A percentile compares a stretch with the other conserved stretches of the same genome.
phyloP scores from a whole-genome alignment of 306 rosid genomes.

The Trifolium pratense region DNA sequence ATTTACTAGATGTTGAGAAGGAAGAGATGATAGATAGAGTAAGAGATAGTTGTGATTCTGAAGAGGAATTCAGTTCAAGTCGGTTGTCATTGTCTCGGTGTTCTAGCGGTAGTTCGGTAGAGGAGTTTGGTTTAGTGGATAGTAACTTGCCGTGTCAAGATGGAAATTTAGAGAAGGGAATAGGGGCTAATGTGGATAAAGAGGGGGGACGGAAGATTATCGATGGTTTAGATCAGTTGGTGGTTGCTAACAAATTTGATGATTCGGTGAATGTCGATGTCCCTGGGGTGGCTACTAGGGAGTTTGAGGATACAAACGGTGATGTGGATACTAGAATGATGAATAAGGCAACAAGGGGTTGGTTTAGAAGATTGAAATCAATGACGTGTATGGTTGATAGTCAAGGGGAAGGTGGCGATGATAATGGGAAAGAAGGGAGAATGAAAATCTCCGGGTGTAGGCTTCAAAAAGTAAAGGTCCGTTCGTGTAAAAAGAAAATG shows the following conservation, averaged over 20 bases:
- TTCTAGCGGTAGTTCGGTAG: constrained; percentile 42
- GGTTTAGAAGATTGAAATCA: constrained; percentile 72
- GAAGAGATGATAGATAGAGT: constrained; percentile 53
- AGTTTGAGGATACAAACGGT: constrained; percentile 37
- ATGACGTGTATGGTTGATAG: constrained; percentile 66
- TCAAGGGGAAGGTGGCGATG: constrained; percentile 43
- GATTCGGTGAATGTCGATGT: constrained; percentile 38
- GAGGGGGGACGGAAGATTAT: constrained; percentile 39
- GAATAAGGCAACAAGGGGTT: constrained; percentile 56
- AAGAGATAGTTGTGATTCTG: constrained; percentile 44
- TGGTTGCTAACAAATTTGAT: constrained; percentile 37
- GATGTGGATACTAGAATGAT: constrained; percentile 6
- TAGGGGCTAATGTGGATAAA: constrained; percentile 47
- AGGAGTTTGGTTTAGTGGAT: constrained; percentile 46
- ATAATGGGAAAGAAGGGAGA: constrained; percentile 37
- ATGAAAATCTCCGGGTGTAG: constrained; percentile 42
- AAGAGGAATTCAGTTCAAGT: constrained; percentile 65
- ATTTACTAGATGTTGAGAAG: constrained; percentile 41
- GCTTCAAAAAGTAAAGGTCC: constrained; percentile 79
- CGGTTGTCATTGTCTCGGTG: constrained; percentile 61
- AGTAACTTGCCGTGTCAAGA: constrained; percentile 42
- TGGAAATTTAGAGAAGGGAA: constrained; percentile 31
- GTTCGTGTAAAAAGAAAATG: constrained; percentile 59
- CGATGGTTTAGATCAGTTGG: constrained; percentile 47
- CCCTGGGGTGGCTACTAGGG: constrained; percentile 48